phyloP scores from a whole-genome alignment of 208 protist genomes.

The Leishmania tropica region DNA sequence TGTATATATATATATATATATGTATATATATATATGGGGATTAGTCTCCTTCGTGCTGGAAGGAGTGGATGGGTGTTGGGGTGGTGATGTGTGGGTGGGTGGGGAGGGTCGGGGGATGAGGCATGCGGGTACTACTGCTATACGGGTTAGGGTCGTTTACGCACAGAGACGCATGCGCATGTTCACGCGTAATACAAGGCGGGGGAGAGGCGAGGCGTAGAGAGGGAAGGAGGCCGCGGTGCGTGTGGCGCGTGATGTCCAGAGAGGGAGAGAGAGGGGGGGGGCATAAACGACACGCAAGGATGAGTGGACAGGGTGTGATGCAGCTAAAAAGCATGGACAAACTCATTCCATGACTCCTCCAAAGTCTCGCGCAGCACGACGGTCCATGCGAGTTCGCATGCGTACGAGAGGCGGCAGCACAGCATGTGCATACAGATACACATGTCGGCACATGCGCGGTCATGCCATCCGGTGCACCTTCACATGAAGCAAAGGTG shows the following conservation, averaged over 20 bases:
- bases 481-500: neutral
- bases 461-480: neutral
- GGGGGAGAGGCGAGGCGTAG: neutral
- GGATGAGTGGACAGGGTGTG: neutral
- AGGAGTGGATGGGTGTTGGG: neutral
- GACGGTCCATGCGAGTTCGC: neutral
- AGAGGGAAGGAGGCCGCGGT: neutral
- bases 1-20: neutral
- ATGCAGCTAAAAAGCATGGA: neutral
- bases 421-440: neutral
- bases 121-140: neutral
- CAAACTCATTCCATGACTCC: neutral
- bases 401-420: neutral
- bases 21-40: neutral
- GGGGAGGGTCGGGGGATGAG: neutral
- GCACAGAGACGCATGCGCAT: neutral
- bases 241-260: neutral
- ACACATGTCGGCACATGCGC: neutral
- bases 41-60: neutral
- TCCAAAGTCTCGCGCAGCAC: neutral
- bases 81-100: neutral
- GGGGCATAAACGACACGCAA: neutral
- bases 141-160: neutral
- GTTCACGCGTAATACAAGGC: neutral
- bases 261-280: neutral